Evolutionary conservation across 305 asterid species (phyloP).

Genomic region (Solanum hybrid): DNA sequence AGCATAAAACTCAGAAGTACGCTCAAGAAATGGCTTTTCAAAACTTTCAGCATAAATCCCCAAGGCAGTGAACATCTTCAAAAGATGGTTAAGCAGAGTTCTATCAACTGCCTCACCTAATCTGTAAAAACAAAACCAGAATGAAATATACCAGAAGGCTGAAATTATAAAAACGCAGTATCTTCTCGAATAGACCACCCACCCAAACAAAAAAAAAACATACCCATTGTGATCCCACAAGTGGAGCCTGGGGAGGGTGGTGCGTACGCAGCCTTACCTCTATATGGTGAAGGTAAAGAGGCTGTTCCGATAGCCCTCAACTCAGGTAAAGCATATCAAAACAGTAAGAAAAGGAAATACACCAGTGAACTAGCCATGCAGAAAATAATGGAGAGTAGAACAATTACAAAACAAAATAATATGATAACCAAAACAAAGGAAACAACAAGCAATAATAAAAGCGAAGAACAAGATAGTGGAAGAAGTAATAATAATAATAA

Average conservation of each 20-base stretch:
- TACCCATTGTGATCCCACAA: background rate
- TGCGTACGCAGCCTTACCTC: too few relatives aligned
- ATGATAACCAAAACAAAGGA: background rate
- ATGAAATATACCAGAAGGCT: background rate
- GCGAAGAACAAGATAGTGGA: background rate
- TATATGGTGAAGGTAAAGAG: background rate
- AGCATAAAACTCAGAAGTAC: slow-evolving; percentile 93
- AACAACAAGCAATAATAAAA: background rate
- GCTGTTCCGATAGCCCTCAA: background rate
- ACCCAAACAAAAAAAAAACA: background rate
- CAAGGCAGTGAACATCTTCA: slow-evolving; percentile 97
- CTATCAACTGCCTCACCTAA: slow-evolving; percentile 93
- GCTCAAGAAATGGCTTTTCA: slow-evolving; percentile 93
- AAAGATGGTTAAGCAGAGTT: slow-evolving; percentile 87
- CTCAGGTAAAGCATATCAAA: background rate
- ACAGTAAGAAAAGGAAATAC: background rate
- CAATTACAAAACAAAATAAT: background rate
- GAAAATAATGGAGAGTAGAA: background rate
- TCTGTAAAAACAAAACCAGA: slow-evolving; percentile 6
- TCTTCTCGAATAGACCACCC: background rate
- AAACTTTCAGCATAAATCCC: slow-evolving; percentile 91
- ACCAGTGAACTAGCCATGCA: background rate
- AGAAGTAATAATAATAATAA: background rate
- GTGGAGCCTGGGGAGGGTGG: too few relatives aligned
- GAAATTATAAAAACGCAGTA: background rate